Evolutionary conservation across 306 rosid species (phyloP), one percentile per base, ranked within the genome.

Genomic region (Erythrophleum fordii): DNA sequence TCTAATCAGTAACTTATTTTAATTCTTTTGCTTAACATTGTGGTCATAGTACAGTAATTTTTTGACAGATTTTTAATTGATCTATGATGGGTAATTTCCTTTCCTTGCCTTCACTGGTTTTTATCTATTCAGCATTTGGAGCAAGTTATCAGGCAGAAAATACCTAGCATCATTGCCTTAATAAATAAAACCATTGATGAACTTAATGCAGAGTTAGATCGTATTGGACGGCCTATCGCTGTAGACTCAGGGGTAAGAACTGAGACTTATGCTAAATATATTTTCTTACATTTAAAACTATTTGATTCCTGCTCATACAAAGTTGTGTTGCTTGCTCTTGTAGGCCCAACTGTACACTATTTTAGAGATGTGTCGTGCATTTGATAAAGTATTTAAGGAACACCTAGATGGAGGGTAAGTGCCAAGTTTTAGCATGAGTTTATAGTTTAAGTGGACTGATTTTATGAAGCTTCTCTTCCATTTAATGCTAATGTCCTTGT

Each of bases 331-430:
- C 49, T 35, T 26, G 25, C 60, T 68, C 84, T 14, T 67, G 49
- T 82, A 94, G 98, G 98, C 97, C 71, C 97, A 92, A 79, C 86
- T 94, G 51, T 94, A 94, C 81, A 94, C 97, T 52, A 94, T 94
- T 81, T 87, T 94, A 86, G 97, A 94, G 84, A 69, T 94, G 88
- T 94, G 98, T 59, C 96, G 98, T 61, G 98, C 98, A 44, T 94
- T 94, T 86, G 98, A 94, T 79, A 93, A 95, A 71, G 92, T 94
- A 37, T 94, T 94, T 78, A 94, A 88, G 85, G 98, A 94, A 77
- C 98, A 94, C 81, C 83, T 94, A 74, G 98, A 94, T 83, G 98
- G 98, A 85, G 98, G 98, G 98, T 94, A 94, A 74, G 82, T 83
- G 42, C 65, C 81, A 59, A 71, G 51, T 29, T 45, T 68, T 58